Conservation (phyloP, 2,329 filamentous ascomycete species). For the Cucurbitaria berberidis region DNA sequence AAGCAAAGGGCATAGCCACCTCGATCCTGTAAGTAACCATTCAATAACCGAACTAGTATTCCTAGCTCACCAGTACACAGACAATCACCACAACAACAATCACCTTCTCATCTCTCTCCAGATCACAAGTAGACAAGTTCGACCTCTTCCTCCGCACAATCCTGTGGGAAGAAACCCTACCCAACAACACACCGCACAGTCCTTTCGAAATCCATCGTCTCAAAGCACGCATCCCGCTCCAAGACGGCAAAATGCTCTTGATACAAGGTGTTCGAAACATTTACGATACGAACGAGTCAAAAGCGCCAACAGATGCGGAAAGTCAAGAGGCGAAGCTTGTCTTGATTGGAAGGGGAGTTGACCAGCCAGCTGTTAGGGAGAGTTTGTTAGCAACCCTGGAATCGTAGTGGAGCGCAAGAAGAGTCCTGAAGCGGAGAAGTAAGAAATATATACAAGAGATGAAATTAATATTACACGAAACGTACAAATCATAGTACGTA, state of each 20-base stretch:
- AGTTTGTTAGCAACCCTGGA: conserved; percentile 14
- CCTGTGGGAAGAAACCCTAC: conserved; percentile 78
- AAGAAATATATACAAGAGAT: not conserved
- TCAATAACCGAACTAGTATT: not conserved
- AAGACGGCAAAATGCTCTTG: conserved; percentile 71
- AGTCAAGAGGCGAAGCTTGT: conserved; percentile 36
- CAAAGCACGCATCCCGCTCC: conserved; percentile 77
- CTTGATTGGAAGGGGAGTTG: conserved; percentile 39
- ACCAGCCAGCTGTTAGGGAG: conserved; percentile 22
- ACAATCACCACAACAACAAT: conserved; percentile 85
- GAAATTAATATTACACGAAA: too few relatives aligned
- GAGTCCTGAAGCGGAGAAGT: not conserved
- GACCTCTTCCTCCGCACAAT: conserved; percentile 84
- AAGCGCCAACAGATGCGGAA: not conserved
- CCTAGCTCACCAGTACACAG: conserved; percentile 49
- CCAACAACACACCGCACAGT: conserved; percentile 36
- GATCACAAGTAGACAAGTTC: conserved; percentile 65
- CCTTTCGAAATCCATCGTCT: conserved; percentile 83
- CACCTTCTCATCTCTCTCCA: conserved; percentile 65
- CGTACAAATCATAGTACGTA: too few relatives aligned
- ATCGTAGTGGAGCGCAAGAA: not conserved
- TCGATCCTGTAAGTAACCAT: conserved; percentile 73
- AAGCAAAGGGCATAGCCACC: conserved; percentile 82
- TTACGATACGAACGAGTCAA: conserved; percentile 81
- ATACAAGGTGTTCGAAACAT: conserved; percentile 92